Percentiles rank a stretch among this genome's conserved stretches.
phyloP scores from a whole-genome alignment of 371 early-diverging fungal genomes.

The Blyttiomyces sp. region DNA sequence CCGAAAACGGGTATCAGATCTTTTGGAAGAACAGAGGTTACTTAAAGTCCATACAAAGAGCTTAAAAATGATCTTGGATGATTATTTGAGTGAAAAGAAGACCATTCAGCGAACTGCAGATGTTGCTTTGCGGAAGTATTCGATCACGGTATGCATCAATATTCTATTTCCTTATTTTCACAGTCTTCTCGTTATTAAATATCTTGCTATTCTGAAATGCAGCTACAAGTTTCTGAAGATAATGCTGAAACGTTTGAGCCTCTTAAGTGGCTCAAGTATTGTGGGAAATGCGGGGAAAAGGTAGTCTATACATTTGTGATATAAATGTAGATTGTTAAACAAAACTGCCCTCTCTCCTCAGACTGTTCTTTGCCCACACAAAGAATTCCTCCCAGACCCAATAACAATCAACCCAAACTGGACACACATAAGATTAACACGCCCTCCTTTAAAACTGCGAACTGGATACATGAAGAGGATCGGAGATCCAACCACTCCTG shows the following conservation, averaged over 20 bases:
- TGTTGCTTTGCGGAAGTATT: slow-evolving; percentile 30
- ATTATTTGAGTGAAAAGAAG: slow-evolving; percentile 24
- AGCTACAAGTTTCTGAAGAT: slow-evolving; percentile 37
- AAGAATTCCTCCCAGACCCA: slow-evolving; percentile 11
- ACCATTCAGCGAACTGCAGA: slow-evolving; percentile 33
- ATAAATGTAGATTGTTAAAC: background rate
- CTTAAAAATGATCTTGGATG: slow-evolving; percentile 14
- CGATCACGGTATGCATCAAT: slow-evolving; percentile 24
- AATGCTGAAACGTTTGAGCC: slow-evolving; percentile 24
- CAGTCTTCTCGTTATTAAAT: background rate
- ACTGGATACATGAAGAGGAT: slow-evolving; percentile 13
- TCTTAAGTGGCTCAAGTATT: slow-evolving; percentile 18
- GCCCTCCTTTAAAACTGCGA: slow-evolving; percentile 37
- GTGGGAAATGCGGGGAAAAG: slow-evolving; percentile 42
- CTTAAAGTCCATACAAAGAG: slow-evolving; percentile 28
- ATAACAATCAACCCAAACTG: slow-evolving; percentile 15
- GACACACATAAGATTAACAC: slow-evolving; percentile 34
- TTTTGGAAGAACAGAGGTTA: slow-evolving; percentile 39
- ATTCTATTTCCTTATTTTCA: background rate
- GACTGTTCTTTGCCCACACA: slow-evolving; percentile 45
- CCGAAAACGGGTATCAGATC: slow-evolving; percentile 26
- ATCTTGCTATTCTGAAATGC: too few species aligned
- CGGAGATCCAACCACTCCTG: background rate
- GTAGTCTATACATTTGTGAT: slow-evolving; percentile 6
- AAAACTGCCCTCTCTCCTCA: background rate